phyloP scores from a whole-genome alignment of 1,139 yeast genomes.

The Kluyveromyces sp. region DNA sequence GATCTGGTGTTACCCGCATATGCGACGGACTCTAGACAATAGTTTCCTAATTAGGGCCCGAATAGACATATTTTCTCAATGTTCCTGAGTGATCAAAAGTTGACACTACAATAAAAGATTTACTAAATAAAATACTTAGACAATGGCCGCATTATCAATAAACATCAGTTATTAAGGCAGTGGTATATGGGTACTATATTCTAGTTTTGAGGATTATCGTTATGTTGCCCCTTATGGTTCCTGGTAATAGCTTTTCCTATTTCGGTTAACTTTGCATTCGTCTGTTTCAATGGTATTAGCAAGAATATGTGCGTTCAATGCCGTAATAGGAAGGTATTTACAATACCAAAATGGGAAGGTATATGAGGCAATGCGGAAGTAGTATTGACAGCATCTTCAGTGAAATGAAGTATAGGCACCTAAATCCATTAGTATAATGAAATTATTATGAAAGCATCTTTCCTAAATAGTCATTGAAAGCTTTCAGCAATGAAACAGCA shows the following conservation, averaged over 20 bases:
- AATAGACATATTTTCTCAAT: background rate
- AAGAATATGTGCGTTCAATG: background rate
- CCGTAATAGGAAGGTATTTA: background rate
- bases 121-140: too few relatives aligned
- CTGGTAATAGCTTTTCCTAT: background rate
- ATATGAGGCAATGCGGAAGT: background rate
- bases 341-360: background rate
- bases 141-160: background rate
- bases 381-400: too few relatives aligned
- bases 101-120: too few relatives aligned
- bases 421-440: background rate
- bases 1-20: conserved; percentile 3
- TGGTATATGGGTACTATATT: background rate
- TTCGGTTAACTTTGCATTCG: background rate
- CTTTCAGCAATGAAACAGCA: background rate
- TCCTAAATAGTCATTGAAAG: background rate
- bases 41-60: conserved; percentile 2
- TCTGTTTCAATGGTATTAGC: background rate
- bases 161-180: background rate
- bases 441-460: background rate
- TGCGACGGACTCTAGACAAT: conserved; percentile 1
- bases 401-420: too few relatives aligned
- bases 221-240: background rate
- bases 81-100: too few relatives aligned
- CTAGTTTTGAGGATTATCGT: background rate